Conservation (phyloP, 2,329 filamentous ascomycete species). For the Aurifilum marmelostoma region DNA sequence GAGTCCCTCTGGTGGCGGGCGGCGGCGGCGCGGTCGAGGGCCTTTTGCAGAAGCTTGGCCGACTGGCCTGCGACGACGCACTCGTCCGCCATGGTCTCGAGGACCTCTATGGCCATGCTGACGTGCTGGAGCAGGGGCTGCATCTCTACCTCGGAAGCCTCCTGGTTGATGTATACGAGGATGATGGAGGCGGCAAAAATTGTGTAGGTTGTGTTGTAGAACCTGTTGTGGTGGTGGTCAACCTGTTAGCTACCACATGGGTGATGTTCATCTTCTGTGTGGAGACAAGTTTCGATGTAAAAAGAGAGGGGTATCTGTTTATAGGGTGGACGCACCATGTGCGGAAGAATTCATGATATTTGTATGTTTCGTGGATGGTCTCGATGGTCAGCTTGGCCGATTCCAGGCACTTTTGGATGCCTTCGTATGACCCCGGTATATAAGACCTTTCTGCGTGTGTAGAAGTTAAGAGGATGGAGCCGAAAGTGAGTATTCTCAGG, state of each 20-base stretch:
- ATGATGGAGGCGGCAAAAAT: conserved; percentile 38
- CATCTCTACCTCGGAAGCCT: conserved; percentile 30
- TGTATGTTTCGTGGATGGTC: conserved; percentile 36
- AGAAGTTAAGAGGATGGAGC: conserved; percentile 34
- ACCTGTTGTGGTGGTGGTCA: conserved; percentile 24
- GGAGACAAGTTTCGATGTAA: neutral
- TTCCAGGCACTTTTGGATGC: conserved; percentile 34
- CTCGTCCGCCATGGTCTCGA: conserved; percentile 29
- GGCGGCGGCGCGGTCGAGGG: conserved; percentile 31
- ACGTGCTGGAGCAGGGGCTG: conserved; percentile 31
- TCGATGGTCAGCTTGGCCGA: conserved; percentile 37
- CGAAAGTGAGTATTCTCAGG: conserved; percentile 36
- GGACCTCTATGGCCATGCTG: conserved; percentile 31
- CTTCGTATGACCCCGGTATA: conserved; percentile 30
- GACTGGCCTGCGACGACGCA: conserved; percentile 36
- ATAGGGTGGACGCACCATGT: conserved; percentile 33
- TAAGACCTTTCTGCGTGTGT: conserved; percentile 30
- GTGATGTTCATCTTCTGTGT: neutral
- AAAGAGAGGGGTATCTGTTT: neutral
- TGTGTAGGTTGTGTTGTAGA: conserved; percentile 39
- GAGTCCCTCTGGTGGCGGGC: conserved; percentile 29
- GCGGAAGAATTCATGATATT: conserved; percentile 38
- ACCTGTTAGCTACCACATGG: neutral
- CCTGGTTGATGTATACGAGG: conserved; percentile 36
- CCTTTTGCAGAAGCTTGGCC: conserved; percentile 34